A percentile compares a stretch with the other conserved stretches of the same genome.
Evolutionary conservation across 2,329 filamentous ascomycete genomes (phyloP).

Genomic region (Pseudopithomyces maydicus): DNA sequence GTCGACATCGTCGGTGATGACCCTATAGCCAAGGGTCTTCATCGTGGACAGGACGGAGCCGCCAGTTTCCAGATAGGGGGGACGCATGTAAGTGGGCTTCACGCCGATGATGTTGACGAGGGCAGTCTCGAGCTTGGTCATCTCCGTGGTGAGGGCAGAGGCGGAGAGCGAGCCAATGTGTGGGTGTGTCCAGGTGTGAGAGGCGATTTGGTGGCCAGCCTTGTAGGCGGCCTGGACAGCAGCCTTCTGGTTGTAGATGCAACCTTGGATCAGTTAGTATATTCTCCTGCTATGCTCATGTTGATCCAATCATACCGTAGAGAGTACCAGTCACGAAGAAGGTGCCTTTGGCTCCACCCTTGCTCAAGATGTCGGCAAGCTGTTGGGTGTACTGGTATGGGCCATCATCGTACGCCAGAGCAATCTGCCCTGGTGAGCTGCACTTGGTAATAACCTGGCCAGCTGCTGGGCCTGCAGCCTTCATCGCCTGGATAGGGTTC

Average conservation of each 20-base stretch:
- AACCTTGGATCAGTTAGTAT: slow-evolving; percentile 23
- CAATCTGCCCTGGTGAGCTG: slow-evolving; percentile 31
- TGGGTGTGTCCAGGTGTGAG: slow-evolving; percentile 42
- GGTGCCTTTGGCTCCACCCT: slow-evolving; percentile 40
- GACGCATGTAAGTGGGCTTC: slow-evolving; percentile 46
- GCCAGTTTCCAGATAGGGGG: slow-evolving; percentile 42
- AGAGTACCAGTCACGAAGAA: slow-evolving; percentile 41
- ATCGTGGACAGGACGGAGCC: slow-evolving; percentile 38
- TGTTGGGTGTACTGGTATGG: slow-evolving; percentile 43
- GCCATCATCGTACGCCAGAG: slow-evolving; percentile 44
- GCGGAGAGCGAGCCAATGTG: slow-evolving; percentile 37
- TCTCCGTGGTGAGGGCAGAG: slow-evolving; percentile 36
- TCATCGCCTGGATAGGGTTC: slow-evolving; percentile 34
- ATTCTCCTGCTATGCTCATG: not conserved
- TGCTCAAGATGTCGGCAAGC: slow-evolving; percentile 36
- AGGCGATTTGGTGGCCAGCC: slow-evolving; percentile 43
- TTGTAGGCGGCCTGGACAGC: slow-evolving; percentile 40
- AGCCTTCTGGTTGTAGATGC: slow-evolving; percentile 40
- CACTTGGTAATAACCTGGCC: slow-evolving; percentile 38
- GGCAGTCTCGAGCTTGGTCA: slow-evolving; percentile 40
- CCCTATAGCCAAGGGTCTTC: slow-evolving; percentile 41
- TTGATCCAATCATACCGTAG: slow-evolving; percentile 7
- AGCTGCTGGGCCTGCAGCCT: slow-evolving; percentile 19
- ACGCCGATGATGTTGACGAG: slow-evolving; percentile 43
- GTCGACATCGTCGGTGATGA: slow-evolving; percentile 42